These are phyloP conservation scores for Parmelia sp. DNA, from an alignment of 495 filamentous ascomycete species.

Conservation along the genomic window DNA sequence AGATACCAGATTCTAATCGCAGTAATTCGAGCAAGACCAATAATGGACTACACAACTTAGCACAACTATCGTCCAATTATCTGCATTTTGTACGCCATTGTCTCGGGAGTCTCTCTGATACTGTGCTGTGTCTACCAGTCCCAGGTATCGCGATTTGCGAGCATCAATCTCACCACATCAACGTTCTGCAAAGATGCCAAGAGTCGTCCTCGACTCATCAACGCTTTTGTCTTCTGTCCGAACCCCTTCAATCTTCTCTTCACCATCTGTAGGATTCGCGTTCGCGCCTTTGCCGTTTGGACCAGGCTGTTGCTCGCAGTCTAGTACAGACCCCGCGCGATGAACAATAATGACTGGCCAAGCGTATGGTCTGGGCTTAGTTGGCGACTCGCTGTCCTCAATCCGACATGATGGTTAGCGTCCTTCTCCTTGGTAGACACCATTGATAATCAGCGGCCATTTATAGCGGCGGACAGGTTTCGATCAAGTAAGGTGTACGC, in stretches of 20 bases:
- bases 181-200: neutral
- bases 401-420: neutral
- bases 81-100: too few relatives aligned
- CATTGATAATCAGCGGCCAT: neutral
- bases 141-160: neutral
- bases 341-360: conserved; percentile 4
- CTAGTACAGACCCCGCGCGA: neutral
- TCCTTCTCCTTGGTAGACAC: neutral
- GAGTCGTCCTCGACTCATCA: neutral
- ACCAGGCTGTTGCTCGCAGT: neutral
- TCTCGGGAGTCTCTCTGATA: neutral
- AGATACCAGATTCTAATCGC: neutral
- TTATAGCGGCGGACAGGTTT: neutral
- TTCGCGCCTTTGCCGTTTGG: neutral
- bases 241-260: neutral
- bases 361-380: neutral
- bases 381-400: neutral
- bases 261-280: neutral
- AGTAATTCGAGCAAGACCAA: too few relatives aligned
- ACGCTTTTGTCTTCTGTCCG: neutral
- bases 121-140: neutral
- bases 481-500: neutral
- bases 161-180: neutral
- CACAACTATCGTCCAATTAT: neutral
- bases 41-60: too few relatives aligned